A percentile compares a stretch with the other conserved stretches of the same genome.
phyloP scores from a whole-genome alignment of 805 yeast genomes.

The Yamadazyma akitaensis region DNA sequence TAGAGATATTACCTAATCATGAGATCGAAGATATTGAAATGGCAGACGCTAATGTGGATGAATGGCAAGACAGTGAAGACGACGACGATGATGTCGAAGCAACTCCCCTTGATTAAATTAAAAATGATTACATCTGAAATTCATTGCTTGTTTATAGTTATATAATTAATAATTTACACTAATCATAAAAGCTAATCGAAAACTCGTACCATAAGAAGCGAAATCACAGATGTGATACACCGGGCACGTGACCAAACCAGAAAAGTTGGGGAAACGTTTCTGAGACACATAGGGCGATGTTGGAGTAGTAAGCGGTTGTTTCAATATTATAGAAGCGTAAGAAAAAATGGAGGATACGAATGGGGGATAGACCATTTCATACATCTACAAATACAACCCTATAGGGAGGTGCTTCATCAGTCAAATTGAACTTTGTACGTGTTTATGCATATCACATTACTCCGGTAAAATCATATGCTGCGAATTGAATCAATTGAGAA shows the following conservation, averaged over 20 bases:
- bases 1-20: constrained; percentile 85
- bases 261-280: no score
- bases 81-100: constrained; percentile 33
- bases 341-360: no score
- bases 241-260: neutral
- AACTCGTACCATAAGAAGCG: neutral
- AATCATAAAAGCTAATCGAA: neutral
- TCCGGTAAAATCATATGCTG: constrained; percentile 5
- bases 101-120: constrained; percentile 8
- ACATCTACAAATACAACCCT: no score
- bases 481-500: neutral
- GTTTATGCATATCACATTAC: no score
- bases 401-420: no score
- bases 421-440: no score
- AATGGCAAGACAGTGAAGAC: constrained; percentile 57
- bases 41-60: constrained; percentile 56
- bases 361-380: no score
- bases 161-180: neutral
- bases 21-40: constrained; percentile 50
- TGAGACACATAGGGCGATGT: no score
- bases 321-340: no score
- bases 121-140: neutral
- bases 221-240: neutral
- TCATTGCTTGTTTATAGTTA: constrained; percentile 4
- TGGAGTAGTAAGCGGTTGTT: no score